These are phyloP conservation scores for Phytophthora hybrid DNA, from an alignment of 352 stramenopile genomes.

Conservation along the genomic window DNA sequence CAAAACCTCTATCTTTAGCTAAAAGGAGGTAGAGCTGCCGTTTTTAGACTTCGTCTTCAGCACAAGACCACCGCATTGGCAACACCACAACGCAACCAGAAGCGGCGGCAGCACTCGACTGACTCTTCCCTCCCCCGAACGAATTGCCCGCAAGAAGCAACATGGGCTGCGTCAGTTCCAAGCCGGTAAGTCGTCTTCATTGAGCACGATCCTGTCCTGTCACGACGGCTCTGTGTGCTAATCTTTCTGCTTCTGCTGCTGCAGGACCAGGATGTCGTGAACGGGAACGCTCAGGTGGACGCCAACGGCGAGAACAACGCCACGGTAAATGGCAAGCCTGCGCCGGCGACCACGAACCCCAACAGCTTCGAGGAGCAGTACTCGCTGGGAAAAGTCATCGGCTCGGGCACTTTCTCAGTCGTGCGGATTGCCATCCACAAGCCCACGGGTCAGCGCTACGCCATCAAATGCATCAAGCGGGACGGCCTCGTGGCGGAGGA, in stretches of 20 bases:
- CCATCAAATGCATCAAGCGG: slow-evolving; percentile 94
- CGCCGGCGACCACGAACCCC: slow-evolving; percentile 44
- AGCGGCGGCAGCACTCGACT: slow-evolving; percentile 34
- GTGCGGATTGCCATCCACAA: slow-evolving; percentile 89
- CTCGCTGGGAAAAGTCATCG: slow-evolving; percentile 87
- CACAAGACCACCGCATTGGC: slow-evolving; percentile 3
- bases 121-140: slow-evolving; percentile 22
- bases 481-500: slow-evolving; percentile 86
- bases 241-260: background rate
- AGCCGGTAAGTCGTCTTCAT: slow-evolving; percentile 50
- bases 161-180: slow-evolving; percentile 85
- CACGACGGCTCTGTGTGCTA: background rate
- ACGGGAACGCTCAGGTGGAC: slow-evolving; percentile 46
- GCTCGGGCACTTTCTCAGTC: slow-evolving; percentile 91
- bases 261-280: slow-evolving; percentile 59
- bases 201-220: background rate
- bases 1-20: slow-evolving; percentile 40
- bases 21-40: slow-evolving; percentile 14
- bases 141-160: slow-evolving; percentile 15
- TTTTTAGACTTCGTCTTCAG: slow-evolving; percentile 30
- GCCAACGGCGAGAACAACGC: slow-evolving; percentile 46
- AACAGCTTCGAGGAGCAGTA: slow-evolving; percentile 90
- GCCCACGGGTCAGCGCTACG: slow-evolving; percentile 84
- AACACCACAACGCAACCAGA: slow-evolving; percentile 48
- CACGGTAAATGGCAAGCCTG: slow-evolving; percentile 29